These are phyloP conservation scores for Apiosordaria backusii DNA, from an alignment of 495 filamentous ascomycete species.

Conservation along the genomic window DNA sequence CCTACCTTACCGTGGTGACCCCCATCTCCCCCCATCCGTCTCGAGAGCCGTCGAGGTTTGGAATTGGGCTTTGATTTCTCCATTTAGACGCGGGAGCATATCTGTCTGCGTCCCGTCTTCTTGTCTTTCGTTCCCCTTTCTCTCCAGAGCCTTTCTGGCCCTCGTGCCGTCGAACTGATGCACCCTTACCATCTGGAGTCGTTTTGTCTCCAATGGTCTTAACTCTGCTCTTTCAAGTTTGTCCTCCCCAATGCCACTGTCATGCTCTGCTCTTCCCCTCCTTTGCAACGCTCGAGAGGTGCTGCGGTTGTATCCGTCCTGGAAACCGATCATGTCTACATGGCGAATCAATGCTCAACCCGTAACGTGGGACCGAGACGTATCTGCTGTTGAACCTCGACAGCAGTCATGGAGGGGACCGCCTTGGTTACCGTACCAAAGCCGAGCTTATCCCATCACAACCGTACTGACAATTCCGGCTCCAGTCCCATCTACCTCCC, in stretches of 20 bases:
- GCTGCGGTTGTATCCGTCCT: too few relatives aligned
- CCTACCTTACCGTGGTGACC: slow-evolving; percentile 18
- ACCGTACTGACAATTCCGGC: slow-evolving; percentile 21
- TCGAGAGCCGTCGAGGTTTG: slow-evolving; percentile 6
- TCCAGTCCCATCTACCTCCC: slow-evolving; percentile 14
- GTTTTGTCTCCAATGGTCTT: slow-evolving; percentile 19
- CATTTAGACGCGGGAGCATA: slow-evolving; percentile 24
- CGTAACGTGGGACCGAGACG: slow-evolving; percentile 9
- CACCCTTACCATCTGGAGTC: slow-evolving; percentile 17
- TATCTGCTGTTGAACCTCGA: slow-evolving; percentile 7
- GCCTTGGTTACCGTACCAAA: slow-evolving; percentile 1
- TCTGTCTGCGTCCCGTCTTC: slow-evolving; percentile 16
- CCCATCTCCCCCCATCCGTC: slow-evolving; percentile 7
- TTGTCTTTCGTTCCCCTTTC: slow-evolving; percentile 15
- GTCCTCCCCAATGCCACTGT: slow-evolving; percentile 18
- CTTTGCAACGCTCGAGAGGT: background rate
- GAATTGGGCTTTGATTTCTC: slow-evolving; percentile 7
- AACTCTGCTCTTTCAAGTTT: slow-evolving; percentile 19
- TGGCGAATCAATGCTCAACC: slow-evolving; percentile 14
- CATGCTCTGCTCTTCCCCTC: slow-evolving; percentile 8
- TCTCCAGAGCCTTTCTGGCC: slow-evolving; percentile 13
- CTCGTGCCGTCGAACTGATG: slow-evolving; percentile 25
- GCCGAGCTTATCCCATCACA: slow-evolving; percentile 7
- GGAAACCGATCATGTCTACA: slow-evolving; percentile 16
- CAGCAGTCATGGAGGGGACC: slow-evolving; percentile 3